These are phyloP conservation scores for Suhomyces coccinellae DNA, from an alignment of 1,139 yeast genomes.

Conservation along the genomic window DNA sequence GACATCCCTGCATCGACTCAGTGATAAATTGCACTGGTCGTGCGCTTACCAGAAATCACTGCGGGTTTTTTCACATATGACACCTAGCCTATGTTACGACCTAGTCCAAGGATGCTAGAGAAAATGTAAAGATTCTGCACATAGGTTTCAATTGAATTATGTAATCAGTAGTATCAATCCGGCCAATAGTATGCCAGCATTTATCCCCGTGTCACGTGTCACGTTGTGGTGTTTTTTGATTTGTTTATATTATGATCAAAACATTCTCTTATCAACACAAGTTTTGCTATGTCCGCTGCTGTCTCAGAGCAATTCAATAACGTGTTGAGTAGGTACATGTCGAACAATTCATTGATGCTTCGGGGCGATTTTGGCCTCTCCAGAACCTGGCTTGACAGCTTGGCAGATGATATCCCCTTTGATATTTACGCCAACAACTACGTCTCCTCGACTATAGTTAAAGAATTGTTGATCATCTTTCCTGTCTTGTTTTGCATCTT, in stretches of 20 bases:
- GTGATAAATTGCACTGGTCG: background rate
- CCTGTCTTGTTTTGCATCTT: conserved; percentile 25
- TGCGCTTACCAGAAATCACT: background rate
- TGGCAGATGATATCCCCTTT: conserved; percentile 9
- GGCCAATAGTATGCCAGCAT: background rate
- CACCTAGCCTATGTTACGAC: background rate
- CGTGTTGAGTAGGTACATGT: background rate
- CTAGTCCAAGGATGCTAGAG: background rate
- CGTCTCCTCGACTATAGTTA: conserved; percentile 6
- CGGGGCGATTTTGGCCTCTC: background rate
- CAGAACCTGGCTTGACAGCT: background rate
- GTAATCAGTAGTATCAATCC: background rate
- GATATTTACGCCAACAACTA: conserved; percentile 6
- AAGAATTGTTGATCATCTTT: conserved; percentile 3
- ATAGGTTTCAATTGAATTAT: too few species aligned
- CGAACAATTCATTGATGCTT: background rate
- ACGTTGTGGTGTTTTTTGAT: background rate
- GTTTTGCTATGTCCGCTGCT: background rate
- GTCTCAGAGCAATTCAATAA: too few species aligned
- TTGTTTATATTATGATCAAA: background rate
- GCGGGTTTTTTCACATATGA: background rate
- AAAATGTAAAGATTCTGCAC: too few species aligned
- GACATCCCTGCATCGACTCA: background rate
- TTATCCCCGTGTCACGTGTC: background rate
- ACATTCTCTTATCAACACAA: background rate